These are phyloP conservation scores for Colletotrichum sublineola DNA, from an alignment of 2,329 filamentous ascomycete species.

Conservation along the genomic window DNA sequence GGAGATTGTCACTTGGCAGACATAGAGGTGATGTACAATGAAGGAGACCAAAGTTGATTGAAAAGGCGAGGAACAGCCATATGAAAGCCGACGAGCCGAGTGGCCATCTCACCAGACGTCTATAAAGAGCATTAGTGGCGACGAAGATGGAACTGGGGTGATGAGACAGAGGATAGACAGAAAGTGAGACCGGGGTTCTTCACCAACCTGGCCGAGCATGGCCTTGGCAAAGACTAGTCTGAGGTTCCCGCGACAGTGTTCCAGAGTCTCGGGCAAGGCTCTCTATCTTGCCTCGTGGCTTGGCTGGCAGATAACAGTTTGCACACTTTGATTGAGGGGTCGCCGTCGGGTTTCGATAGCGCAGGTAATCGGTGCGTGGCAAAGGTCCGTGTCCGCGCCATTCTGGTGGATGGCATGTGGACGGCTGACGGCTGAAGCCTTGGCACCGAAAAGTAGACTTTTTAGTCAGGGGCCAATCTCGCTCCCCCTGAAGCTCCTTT, in stretches of 20 bases:
- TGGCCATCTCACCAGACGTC: neutral
- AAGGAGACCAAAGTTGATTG: neutral
- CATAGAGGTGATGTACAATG: neutral
- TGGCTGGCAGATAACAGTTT: neutral
- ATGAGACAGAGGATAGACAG: slow-evolving; percentile 8
- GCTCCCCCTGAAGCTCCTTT: slow-evolving; percentile 9
- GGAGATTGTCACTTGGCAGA: neutral
- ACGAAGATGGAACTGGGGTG: neutral
- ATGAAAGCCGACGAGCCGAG: neutral
- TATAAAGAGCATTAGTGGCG: neutral
- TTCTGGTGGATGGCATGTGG: slow-evolving; percentile 3
- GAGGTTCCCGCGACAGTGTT: slow-evolving; percentile 1
- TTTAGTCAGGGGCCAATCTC: slow-evolving; percentile 25
- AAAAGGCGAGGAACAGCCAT: neutral
- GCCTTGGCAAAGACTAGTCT: slow-evolving; percentile 8
- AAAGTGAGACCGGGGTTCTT: slow-evolving; percentile 11
- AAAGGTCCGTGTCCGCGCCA: slow-evolving; percentile 25
- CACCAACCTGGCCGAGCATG: neutral
- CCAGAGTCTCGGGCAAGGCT: slow-evolving; percentile 1
- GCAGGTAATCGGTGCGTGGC: slow-evolving; percentile 10
- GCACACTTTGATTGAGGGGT: slow-evolving; percentile 9
- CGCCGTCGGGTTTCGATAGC: slow-evolving; percentile 28
- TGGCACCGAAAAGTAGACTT: slow-evolving; percentile 17
- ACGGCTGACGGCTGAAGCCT: slow-evolving; percentile 31
- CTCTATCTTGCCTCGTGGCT: slow-evolving; percentile 5